Base-by-base conservation (phyloP, 805 yeast species). In the Spathaspora gorwiae region DNA sequence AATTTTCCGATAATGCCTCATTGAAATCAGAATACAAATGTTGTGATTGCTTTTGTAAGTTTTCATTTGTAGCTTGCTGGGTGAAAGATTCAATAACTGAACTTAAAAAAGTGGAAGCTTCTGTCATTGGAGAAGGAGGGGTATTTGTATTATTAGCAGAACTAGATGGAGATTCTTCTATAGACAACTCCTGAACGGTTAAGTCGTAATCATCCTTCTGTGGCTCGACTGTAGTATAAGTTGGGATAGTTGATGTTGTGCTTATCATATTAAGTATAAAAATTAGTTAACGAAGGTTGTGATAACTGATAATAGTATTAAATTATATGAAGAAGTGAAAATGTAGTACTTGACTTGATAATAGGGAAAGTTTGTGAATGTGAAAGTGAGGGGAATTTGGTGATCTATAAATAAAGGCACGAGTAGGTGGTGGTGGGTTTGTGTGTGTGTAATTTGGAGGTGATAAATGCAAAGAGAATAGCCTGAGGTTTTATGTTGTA, bases 1-100 rank as follows among this genome's bases (percentile, higher is more conserved):
- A 59, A 43, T 59, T 57, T 5, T 52, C 48, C 6, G 11, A 7
- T 14, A 70, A 52, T 4, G 72, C 60, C 43, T 64, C 62, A 42
- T 62, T 59, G 37, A 67, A 64, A 44, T 60, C 62, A 10, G 44
- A 47, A 9, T 56, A 40, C 31, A 66, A 48, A 2, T 37, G 43
- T 19, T 55, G 49, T 11, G 66, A 52, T 39, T 61, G 64, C 2
- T 14, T 3, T 9, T 37, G 14, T 9, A 48, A 37, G 10, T 35
- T 29, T 10, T 38, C 38, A 37, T 41, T 39, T 27, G 30, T 29
- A 9, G 45, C 24, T n/a, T 14, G 19, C 15, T 39, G 41, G 11
- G 47, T 45, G 19, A 45, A 45, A 26, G 44, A 31, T 36, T 32
- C 15, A 15, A 40, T 14, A 14, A 45, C 36, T 19, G 33, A 15